phyloP scores from a whole-genome alignment of 139 green algal species.

The Volvox africanus region DNA sequence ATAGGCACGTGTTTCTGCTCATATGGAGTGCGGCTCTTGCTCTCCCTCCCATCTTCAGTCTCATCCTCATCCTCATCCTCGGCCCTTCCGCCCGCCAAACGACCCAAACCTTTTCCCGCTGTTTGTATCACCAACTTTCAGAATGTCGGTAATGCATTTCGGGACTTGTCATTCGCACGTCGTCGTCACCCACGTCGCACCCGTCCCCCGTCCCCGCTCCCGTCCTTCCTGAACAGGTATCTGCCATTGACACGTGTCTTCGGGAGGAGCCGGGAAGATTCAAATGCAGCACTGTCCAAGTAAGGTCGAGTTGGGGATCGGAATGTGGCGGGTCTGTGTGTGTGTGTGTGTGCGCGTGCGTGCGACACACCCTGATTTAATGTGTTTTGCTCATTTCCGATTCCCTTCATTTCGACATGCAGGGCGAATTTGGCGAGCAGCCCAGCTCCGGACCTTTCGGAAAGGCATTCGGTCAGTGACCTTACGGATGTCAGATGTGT shows the following conservation, averaged over 20 bases:
- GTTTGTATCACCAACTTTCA: no score
- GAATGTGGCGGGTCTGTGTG: background rate
- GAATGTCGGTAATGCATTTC: no score
- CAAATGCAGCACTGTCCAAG: conserved; percentile 78
- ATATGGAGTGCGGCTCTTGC: no score
- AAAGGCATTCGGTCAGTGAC: conserved; percentile 47
- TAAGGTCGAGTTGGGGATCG: background rate
- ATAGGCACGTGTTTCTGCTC: no score
- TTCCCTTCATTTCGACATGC: background rate
- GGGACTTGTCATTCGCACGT: no score
- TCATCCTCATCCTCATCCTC: background rate
- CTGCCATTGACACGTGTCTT: conserved; percentile 85
- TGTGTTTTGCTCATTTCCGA: background rate
- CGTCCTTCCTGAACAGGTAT: conserved; percentile 66
- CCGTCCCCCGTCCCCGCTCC: no score
- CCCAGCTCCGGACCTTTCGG: conserved; percentile 32
- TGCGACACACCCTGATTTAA: no score
- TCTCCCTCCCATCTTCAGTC: no score
- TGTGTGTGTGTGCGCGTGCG: background rate
- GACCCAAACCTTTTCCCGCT: no score
- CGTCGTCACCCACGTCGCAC: no score
- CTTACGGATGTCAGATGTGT: no score
- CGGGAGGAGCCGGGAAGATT: conserved; percentile 74
- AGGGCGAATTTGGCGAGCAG: conserved; percentile 54
- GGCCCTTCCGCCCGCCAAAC: no score